Evolutionary conservation across 2,329 filamentous ascomycete genomes (phyloP), one percentile per base, ranked within the genome.

Genomic region (Exophiala phaeomuriformis): DNA sequence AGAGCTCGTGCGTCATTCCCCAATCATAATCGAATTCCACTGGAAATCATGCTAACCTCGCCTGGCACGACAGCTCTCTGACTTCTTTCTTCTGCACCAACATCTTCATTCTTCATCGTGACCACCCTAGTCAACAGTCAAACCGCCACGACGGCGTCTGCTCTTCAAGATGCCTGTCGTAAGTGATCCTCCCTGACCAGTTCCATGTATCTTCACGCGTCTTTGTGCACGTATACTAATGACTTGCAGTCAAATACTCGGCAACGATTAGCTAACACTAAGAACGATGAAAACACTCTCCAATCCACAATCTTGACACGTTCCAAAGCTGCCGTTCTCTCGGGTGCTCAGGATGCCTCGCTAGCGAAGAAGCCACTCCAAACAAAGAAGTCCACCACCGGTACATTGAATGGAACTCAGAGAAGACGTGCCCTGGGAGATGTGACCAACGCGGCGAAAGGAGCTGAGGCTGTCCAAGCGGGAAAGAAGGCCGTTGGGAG

Each of bases 371-470:
- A 84, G 65, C 76, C 82, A 30, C 71, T 88, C 48, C 84, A 86
- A 70, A 77, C 82, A 47, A 90, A 90, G 74, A 88, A 84, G 70
- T 72, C 82, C 10, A 72, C 77, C 30, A 69, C 74, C 46, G 76
- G 72, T 62, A 70, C 77, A 46, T 68, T 72, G 57, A 72, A 68
- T 58, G 72, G 76, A 64, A 71, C 77, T 45, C 77, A 76, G 56
- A 80, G 86, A 67, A 93, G 87, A 75, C 88, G 93, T 67, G 81
- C 86, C 64, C 80, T 98, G 36, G 90, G 88, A 54, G 93, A 98
- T 75, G 86, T 96, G 64, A 97, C 90, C 80, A 98, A 98, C 74
- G 86, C 95, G 60, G 83, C 83, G 64, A 97, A 96, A 59, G 62
- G 62, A 10, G 70, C 71, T 71, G 79, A 79, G 45, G 86, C 88